Conservation (phyloP, 805 yeast species). For the Kodamaea lidongshanica region DNA sequence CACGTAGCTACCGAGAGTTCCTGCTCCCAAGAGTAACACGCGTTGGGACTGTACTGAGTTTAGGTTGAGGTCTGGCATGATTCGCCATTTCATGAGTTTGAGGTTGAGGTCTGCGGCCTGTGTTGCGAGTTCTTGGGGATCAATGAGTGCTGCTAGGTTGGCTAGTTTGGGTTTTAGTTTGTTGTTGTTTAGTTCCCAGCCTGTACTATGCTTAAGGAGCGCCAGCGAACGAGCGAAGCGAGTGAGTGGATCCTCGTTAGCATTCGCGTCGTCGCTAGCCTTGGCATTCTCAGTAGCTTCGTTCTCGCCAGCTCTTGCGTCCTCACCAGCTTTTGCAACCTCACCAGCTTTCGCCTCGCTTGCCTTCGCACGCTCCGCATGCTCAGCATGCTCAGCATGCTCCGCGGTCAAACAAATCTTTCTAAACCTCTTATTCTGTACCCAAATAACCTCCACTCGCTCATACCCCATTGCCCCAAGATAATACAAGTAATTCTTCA, state of each 20-base stretch:
- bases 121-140: slow-evolving; percentile 76
- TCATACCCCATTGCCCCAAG: slow-evolving; percentile 27
- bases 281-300: no score
- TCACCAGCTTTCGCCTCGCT: slow-evolving; percentile 29
- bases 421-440: no score
- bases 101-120: slow-evolving; percentile 91
- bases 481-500: slow-evolving; percentile 53
- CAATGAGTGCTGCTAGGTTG: slow-evolving; percentile 72
- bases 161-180: slow-evolving; percentile 78
- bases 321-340: no score
- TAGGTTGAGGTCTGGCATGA: slow-evolving; percentile 75
- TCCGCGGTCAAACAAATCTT: no score
- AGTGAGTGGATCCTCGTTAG: no score
- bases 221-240: no score
- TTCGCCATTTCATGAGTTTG: slow-evolving; percentile 94
- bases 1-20: slow-evolving; percentile 91
- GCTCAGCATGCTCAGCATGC: no score
- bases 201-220: slow-evolving; percentile 52
- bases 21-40: slow-evolving; percentile 85
- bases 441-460: no score
- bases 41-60: slow-evolving; percentile 54
- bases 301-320: no score
- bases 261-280: no score
- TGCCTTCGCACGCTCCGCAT: slow-evolving; percentile 15
- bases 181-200: slow-evolving; percentile 83